Base-by-base conservation (phyloP, 805 yeast genomes). In the Lipomyces yamanashiensis region DNA sequence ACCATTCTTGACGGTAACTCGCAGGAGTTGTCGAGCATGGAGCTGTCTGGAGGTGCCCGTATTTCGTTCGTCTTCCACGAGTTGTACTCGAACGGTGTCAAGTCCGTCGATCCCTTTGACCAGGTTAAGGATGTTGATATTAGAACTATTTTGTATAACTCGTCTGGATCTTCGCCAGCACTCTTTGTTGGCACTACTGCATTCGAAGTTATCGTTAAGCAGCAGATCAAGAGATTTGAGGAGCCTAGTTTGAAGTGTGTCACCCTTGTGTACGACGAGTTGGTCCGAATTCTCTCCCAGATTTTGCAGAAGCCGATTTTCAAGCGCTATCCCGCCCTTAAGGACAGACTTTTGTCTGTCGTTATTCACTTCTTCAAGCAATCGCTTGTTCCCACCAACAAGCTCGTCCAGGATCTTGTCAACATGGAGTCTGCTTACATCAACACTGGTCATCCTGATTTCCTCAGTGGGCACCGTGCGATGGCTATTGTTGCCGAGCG, bases 11-110 rank as follows among this genome's bases (percentile, higher is more conserved):
- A 90, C 72, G 99, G 99, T 78, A 93, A 90, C 76, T 88, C 95
- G 33, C 89, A 85, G 76, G 99, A 95, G 73, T 81, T 95, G 69
- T 86, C 96, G 8, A 86, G 92, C 9, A 85, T 87, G 72, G 99
- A 95, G 79, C 84, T 95, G 70, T 89, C 96, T 69, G 99, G 99
- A 75, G 99, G 97, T 78, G 99, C 99, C 0, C 89, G 99, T 82
- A 89, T 93, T 67, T 87, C 96, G 37, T 95, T 92, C 80, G 98
- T 93, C 19, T 95, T 93, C 81, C 98, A 93, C 76, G 98, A 93
- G 79, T 89, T 95, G 62, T 93, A 86, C 81, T 88, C 93, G 74
- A 92, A 90, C 75, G 98, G 98, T 79, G 83, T 93, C 61, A 85
- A 85, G 74, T 89, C 97, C 0, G 82, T 93, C 62, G 98, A 93